Conservation (phyloP, 2,329 filamentous ascomycete species). For the Shiraia bambusicola region DNA sequence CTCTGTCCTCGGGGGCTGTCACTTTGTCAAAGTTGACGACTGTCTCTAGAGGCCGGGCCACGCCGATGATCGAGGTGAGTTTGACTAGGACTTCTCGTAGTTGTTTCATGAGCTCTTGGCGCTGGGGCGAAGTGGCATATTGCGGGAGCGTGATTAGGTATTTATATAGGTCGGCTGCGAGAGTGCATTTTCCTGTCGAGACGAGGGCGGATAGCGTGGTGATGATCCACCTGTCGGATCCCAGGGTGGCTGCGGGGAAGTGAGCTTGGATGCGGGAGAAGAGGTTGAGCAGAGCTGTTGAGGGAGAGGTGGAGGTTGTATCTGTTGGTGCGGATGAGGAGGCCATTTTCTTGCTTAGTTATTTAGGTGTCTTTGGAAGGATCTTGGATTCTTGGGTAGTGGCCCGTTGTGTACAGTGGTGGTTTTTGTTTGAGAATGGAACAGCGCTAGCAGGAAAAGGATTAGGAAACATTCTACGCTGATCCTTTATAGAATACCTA, state of each 20-base stretch:
- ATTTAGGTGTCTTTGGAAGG: too few species aligned
- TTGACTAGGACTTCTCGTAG: constrained; percentile 63
- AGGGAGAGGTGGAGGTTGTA: not conserved
- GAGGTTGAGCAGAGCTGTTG: not conserved
- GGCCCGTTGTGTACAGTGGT: too few species aligned
- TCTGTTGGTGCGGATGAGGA: not conserved
- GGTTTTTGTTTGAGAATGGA: too few species aligned
- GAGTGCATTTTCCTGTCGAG: not conserved
- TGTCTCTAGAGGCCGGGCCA: constrained; percentile 64
- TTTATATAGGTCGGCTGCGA: constrained; percentile 50
- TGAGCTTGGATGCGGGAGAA: not conserved
- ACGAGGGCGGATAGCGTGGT: not conserved
- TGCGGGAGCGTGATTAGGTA: constrained; percentile 55
- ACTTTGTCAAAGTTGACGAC: constrained; percentile 57
- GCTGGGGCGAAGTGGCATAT: constrained; percentile 47
- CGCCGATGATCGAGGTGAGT: constrained; percentile 57
- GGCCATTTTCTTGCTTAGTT: too few species aligned
- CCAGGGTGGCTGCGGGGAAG: not conserved
- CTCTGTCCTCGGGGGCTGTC: constrained; percentile 59
- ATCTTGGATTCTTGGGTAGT: too few species aligned
- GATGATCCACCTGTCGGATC: not conserved
- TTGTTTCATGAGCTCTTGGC: constrained; percentile 53
- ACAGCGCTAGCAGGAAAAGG: too few species aligned
- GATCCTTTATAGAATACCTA: too few species aligned
- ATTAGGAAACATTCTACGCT: too few species aligned